These are phyloP conservation scores for Tetrapisispora fleetii DNA, from an alignment of 805 yeast species.

Conservation along the genomic window DNA sequence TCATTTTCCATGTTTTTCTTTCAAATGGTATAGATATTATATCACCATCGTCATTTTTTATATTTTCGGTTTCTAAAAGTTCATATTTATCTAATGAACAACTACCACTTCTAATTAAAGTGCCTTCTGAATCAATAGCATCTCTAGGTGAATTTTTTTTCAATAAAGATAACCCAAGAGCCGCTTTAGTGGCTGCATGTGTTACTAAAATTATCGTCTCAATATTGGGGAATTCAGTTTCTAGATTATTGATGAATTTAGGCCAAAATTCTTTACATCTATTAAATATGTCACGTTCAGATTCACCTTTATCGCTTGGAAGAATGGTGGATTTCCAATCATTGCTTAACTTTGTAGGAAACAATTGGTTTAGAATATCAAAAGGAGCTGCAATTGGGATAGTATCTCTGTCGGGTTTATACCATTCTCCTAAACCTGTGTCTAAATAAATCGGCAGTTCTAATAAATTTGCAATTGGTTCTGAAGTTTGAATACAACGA, in stretches of 20 bases:
- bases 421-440: slow-evolving; percentile 90
- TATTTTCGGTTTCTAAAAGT: slow-evolving; percentile 11
- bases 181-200: slow-evolving; percentile 90
- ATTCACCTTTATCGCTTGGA: slow-evolving; percentile 67
- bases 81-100: slow-evolving; percentile 70
- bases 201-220: slow-evolving; percentile 64
- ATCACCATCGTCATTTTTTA: slow-evolving; percentile 4
- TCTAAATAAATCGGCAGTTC: slow-evolving; percentile 58
- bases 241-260: slow-evolving; percentile 48
- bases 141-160: slow-evolving; percentile 44
- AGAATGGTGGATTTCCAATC: slow-evolving; percentile 46
- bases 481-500: slow-evolving; percentile 75
- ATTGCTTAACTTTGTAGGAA: slow-evolving; percentile 36
- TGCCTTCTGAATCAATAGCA: slow-evolving; percentile 37
- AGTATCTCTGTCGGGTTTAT: slow-evolving; percentile 52
- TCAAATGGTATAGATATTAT: slow-evolving; percentile 11
- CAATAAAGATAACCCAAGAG: slow-evolving; percentile 69
- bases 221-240: slow-evolving; percentile 46
- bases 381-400: slow-evolving; percentile 62
- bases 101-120: slow-evolving; percentile 61
- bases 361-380: slow-evolving; percentile 41
- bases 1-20: slow-evolving; percentile 45
- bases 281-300: slow-evolving; percentile 53
- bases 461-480: slow-evolving; percentile 54
- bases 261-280: slow-evolving; percentile 51